phyloP scores from a whole-genome alignment of 2,329 filamentous ascomycete genomes.

The Pseudogymnoascus sp. region DNA sequence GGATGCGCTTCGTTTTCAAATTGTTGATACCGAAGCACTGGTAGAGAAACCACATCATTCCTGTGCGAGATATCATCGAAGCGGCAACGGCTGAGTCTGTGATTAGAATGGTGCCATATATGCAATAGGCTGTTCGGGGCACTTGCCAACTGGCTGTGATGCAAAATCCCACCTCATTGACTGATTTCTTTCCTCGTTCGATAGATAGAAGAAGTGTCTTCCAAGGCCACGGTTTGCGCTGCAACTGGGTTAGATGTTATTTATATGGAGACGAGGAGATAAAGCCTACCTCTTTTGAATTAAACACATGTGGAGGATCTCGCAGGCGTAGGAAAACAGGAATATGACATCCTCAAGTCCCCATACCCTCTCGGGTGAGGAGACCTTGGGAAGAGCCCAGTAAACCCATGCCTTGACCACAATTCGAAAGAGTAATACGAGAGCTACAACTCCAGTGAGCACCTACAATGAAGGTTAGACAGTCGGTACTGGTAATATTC shows the following conservation, averaged over 20 bases:
- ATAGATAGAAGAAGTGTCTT: conserved; percentile 28
- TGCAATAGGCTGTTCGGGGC: background rate
- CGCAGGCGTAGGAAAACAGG: conserved; percentile 24
- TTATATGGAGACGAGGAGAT: background rate
- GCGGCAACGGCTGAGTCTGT: conserved; percentile 24
- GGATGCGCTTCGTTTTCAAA: conserved; percentile 23
- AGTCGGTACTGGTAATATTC: background rate
- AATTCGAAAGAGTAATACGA: conserved; percentile 18
- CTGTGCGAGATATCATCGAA: conserved; percentile 29
- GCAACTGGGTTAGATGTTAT: background rate
- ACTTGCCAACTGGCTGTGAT: conserved; percentile 18
- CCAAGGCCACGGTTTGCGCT: conserved; percentile 28
- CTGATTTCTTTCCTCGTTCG: conserved; percentile 18
- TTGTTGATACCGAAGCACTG: conserved; percentile 28
- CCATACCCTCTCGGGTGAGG: conserved; percentile 27
- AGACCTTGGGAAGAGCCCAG: conserved; percentile 27
- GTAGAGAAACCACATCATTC: conserved; percentile 31
- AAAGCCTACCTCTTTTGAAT: conserved; percentile 26
- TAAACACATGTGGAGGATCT: conserved; percentile 27
- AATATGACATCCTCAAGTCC: conserved; percentile 29
- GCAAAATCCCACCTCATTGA: conserved; percentile 26
- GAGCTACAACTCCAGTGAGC: conserved; percentile 3
- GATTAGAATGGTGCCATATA: conserved; percentile 1
- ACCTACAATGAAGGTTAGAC: background rate
- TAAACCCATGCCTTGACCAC: conserved; percentile 25